A percentile compares a stretch with the other conserved stretches of the same genome.
phyloP scores from a whole-genome alignment of 2,329 filamentous ascomycete species.

The Helotiales sp. region DNA sequence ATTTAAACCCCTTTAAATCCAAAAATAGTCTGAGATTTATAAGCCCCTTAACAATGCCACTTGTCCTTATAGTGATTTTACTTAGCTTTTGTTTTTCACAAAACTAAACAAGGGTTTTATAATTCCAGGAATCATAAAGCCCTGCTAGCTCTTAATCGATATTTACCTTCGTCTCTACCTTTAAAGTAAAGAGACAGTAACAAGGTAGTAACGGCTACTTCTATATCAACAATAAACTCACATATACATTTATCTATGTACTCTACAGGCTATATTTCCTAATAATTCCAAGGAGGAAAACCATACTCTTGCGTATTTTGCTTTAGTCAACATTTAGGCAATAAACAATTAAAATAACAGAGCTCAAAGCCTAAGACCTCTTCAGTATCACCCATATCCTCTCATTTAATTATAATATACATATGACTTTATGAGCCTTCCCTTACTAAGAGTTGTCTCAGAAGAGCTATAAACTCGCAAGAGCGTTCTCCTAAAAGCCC shows the following conservation, averaged over 20 bases:
- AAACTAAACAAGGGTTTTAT: background rate
- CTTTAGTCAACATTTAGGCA: background rate
- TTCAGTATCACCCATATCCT: too few species aligned
- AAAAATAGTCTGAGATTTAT: slow-evolving; percentile 12
- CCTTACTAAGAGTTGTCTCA: background rate
- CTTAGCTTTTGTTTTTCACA: slow-evolving; percentile 1
- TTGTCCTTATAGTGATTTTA: background rate
- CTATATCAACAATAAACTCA: background rate
- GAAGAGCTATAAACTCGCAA: background rate
- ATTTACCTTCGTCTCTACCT: slow-evolving; percentile 18
- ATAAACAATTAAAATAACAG: background rate
- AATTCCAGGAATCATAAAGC: slow-evolving; percentile 1
- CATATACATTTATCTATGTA: background rate
- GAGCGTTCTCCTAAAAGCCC: background rate
- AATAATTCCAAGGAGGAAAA: background rate
- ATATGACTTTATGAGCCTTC: background rate
- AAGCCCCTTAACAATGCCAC: background rate
- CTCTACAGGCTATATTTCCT: background rate
- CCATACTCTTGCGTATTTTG: background rate
- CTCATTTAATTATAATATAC: background rate
- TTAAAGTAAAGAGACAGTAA: background rate
- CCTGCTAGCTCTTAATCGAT: slow-evolving; percentile 6
- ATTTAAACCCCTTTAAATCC: slow-evolving; percentile 14
- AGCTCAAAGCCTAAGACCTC: too few species aligned
- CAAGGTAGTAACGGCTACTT: background rate